Evolutionary conservation across 1,139 yeast species (phyloP).

Genomic region (Taiozyma sp.): DNA sequence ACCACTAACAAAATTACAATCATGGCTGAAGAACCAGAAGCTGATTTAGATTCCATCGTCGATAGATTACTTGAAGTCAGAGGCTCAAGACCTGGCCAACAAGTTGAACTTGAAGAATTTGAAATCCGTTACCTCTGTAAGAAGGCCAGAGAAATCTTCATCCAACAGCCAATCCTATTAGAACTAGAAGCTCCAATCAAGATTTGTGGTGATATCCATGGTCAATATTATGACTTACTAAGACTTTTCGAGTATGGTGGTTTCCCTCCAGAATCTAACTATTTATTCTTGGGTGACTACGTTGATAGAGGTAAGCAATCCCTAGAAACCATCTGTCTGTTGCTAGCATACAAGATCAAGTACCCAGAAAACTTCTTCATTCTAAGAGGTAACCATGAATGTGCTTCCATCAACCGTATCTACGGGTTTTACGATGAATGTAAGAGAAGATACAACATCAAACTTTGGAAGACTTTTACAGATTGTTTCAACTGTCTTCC

Average conservation of each 20-base stretch:
- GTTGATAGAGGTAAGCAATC: slow-evolving; percentile 99
- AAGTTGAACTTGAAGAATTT: slow-evolving; percentile 87
- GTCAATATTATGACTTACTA: slow-evolving; percentile 92
- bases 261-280: slow-evolving; percentile 98
- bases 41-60: slow-evolving; percentile 94
- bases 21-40: slow-evolving; percentile 56
- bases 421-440: slow-evolving; percentile 98
- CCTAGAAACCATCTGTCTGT: slow-evolving; percentile 85
- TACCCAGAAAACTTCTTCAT: slow-evolving; percentile 96
- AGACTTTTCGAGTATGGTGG: slow-evolving; percentile 97
- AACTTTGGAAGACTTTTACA: slow-evolving; percentile 96
- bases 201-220: slow-evolving; percentile 93
- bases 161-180: slow-evolving; percentile 91
- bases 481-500: slow-evolving; percentile 98
- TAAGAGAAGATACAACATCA: slow-evolving; percentile 93
- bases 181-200: slow-evolving; percentile 98
- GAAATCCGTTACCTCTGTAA: slow-evolving; percentile 96
- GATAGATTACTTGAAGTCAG: slow-evolving; percentile 96
- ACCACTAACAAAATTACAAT: slow-evolving; percentile 3
- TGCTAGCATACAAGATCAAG: slow-evolving; percentile 92
- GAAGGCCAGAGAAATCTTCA: slow-evolving; percentile 95
- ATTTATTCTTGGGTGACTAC: slow-evolving; percentile 90
- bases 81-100: slow-evolving; percentile 98
- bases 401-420: slow-evolving; percentile 94
- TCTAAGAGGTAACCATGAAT: slow-evolving; percentile 94